Conservation (phyloP, 2,329 filamentous ascomycete genomes). For the Sporothrix brasiliensis region DNA sequence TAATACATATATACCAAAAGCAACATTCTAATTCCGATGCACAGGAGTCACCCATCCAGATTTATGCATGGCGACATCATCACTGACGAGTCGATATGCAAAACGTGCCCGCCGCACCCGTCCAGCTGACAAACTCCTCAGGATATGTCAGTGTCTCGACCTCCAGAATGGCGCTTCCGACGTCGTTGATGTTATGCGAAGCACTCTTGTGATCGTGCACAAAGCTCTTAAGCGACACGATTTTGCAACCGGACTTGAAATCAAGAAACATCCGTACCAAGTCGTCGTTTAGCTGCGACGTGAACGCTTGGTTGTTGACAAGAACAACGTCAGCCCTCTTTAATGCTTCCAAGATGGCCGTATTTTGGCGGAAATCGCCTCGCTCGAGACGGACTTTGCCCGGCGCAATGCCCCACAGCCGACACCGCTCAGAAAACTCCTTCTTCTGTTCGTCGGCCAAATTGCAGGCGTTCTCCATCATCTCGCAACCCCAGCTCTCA, state of each 20-base stretch:
- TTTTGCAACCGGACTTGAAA: slow-evolving; percentile 83
- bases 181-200: slow-evolving; percentile 74
- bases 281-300: slow-evolving; percentile 79
- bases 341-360: slow-evolving; percentile 70
- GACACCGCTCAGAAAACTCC: slow-evolving; percentile 83
- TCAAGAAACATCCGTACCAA: slow-evolving; percentile 90
- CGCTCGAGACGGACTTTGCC: slow-evolving; percentile 78
- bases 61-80: background rate
- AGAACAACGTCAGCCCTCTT: slow-evolving; percentile 91
- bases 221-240: slow-evolving; percentile 91
- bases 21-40: slow-evolving; percentile 12
- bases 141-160: slow-evolving; percentile 66
- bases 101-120: slow-evolving; percentile 78
- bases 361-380: slow-evolving; percentile 80
- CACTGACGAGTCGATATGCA: slow-evolving; percentile 82
- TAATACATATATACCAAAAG: background rate
- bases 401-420: slow-evolving; percentile 82
- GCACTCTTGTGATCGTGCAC: slow-evolving; percentile 79
- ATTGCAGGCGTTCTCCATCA: slow-evolving; percentile 87
- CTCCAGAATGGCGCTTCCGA: slow-evolving; percentile 77
- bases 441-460: slow-evolving; percentile 77
- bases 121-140: slow-evolving; percentile 88
- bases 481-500: slow-evolving; percentile 94
- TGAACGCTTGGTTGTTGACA: slow-evolving; percentile 98
- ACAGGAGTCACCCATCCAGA: background rate